Conservation (phyloP, 768 basidiomycete genomes). For the Agaricus blazei region DNA sequence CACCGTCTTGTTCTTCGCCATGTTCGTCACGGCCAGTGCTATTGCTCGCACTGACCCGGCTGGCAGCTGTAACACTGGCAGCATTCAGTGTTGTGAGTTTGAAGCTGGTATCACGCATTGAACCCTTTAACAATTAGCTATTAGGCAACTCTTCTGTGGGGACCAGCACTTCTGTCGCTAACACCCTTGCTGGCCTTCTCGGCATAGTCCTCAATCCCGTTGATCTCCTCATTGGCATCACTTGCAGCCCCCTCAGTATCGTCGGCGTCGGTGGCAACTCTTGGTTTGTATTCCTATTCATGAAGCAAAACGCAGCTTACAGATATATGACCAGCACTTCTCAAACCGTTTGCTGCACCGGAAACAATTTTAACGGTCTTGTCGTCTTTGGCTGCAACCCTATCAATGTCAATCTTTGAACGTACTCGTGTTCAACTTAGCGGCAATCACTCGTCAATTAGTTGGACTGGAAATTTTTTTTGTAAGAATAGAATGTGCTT, state of each 20-base stretch:
- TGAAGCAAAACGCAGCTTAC: background rate
- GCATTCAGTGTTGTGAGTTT: slow-evolving; percentile 19
- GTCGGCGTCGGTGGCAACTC: slow-evolving; percentile 19
- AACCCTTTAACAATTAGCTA: background rate
- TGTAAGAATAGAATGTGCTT: too few species aligned
- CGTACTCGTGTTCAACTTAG: background rate
- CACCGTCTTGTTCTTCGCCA: slow-evolving; percentile 18
- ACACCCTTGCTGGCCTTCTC: slow-evolving; percentile 23
- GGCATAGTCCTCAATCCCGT: slow-evolving; percentile 22
- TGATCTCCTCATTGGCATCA: slow-evolving; percentile 12
- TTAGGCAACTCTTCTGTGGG: slow-evolving; percentile 19
- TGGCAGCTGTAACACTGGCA: background rate
- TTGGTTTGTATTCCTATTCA: slow-evolving; percentile 13
- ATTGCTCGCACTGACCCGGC: slow-evolving; percentile 16
- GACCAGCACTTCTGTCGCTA: slow-evolving; percentile 11
- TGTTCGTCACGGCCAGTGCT: slow-evolving; percentile 22
- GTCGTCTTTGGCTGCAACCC: slow-evolving; percentile 25
- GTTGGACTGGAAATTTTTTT: too few species aligned
- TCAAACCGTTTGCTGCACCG: slow-evolving; percentile 27
- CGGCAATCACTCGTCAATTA: background rate
- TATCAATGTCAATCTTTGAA: slow-evolving; percentile 21
- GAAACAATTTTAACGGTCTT: slow-evolving; percentile 21
- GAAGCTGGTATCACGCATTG: background rate
- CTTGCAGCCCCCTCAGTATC: slow-evolving; percentile 25
- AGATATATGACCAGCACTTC: slow-evolving; percentile 11